Evolutionary conservation across 306 rosid species (phyloP).

Genomic region (Vachellia collinsii): DNA sequence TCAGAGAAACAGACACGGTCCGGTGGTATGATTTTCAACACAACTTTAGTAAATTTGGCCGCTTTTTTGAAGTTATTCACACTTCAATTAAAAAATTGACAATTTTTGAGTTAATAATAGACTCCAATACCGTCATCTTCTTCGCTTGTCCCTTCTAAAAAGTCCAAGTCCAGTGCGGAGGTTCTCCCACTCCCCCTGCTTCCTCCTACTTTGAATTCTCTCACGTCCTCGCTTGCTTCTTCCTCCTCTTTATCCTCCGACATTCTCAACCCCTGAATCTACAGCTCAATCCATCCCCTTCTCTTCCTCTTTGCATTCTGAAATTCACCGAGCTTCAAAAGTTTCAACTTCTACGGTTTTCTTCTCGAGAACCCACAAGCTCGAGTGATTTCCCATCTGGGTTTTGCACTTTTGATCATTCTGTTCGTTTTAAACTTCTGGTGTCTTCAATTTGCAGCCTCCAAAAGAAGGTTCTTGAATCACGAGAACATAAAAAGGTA

Average conservation of each 20-base stretch:
- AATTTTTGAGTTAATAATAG: slow-evolving; percentile 17
- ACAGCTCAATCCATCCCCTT: too few species aligned
- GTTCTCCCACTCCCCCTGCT: slow-evolving; percentile 3
- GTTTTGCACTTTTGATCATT: background rate
- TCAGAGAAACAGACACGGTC: background rate
- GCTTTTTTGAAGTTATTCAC: background rate
- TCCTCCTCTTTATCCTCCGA: slow-evolving; percentile 4
- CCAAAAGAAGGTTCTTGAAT: background rate
- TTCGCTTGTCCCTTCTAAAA: background rate
- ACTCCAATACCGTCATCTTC: slow-evolving; percentile 35
- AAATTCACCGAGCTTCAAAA: background rate
- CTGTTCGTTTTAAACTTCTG: slow-evolving; percentile 8
- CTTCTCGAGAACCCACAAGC: slow-evolving; percentile 22
- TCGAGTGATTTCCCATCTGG: slow-evolving; percentile 27
- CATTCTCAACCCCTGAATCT: background rate
- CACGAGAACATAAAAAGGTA: background rate
- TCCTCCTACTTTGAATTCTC: slow-evolving; percentile 36
- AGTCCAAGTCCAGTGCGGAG: slow-evolving; percentile 43
- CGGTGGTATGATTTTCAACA: background rate
- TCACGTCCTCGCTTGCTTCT: slow-evolving; percentile 16
- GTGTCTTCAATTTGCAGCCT: slow-evolving; percentile 2
- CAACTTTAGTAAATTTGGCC: background rate
- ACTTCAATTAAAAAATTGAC: background rate
- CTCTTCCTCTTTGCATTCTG: background rate
- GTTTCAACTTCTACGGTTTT: background rate